Conservation (phyloP, 2,329 filamentous ascomycete genomes). For the Colletotrichum caudatum region DNA sequence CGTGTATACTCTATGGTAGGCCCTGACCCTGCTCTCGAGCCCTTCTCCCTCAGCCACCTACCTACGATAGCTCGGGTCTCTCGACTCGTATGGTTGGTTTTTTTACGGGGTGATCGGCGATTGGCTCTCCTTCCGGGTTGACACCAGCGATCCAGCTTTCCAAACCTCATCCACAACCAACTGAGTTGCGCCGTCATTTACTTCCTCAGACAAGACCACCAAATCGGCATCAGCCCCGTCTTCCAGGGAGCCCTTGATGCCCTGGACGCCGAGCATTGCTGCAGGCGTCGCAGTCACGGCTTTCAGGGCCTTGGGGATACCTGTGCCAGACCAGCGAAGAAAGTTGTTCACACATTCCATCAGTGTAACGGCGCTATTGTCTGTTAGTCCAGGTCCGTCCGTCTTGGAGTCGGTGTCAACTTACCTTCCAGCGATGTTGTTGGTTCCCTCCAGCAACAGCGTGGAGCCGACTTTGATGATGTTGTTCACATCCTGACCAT, state of each 20-base stretch:
- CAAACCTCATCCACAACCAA: conserved; percentile 81
- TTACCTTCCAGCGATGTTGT: conserved; percentile 82
- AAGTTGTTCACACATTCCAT: conserved; percentile 88
- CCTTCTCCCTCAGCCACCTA: neutral
- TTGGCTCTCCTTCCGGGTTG: conserved; percentile 43
- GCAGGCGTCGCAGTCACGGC: conserved; percentile 84
- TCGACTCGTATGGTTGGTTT: neutral
- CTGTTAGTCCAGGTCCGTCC: conserved; percentile 20
- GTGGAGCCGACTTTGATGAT: conserved; percentile 79
- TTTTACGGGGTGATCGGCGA: conserved; percentile 30
- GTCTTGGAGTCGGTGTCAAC: conserved; percentile 45
- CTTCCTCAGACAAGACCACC: conserved; percentile 72
- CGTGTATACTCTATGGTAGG: conserved; percentile 18
- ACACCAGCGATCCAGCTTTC: conserved; percentile 77
- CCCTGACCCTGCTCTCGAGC: neutral
- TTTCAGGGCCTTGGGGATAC: conserved; percentile 75
- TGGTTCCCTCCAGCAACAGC: conserved; percentile 81
- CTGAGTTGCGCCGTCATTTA: conserved; percentile 58
- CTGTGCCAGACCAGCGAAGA: conserved; percentile 77
- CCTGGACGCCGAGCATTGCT: conserved; percentile 76
- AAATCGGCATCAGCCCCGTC: conserved; percentile 76
- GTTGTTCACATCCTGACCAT: conserved; percentile 69
- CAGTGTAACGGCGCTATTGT: conserved; percentile 73
- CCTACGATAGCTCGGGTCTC: neutral
- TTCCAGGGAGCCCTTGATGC: conserved; percentile 74